Evolutionary conservation across 2,329 filamentous ascomycete species (phyloP).

Genomic region (Anthostomella pinea): DNA sequence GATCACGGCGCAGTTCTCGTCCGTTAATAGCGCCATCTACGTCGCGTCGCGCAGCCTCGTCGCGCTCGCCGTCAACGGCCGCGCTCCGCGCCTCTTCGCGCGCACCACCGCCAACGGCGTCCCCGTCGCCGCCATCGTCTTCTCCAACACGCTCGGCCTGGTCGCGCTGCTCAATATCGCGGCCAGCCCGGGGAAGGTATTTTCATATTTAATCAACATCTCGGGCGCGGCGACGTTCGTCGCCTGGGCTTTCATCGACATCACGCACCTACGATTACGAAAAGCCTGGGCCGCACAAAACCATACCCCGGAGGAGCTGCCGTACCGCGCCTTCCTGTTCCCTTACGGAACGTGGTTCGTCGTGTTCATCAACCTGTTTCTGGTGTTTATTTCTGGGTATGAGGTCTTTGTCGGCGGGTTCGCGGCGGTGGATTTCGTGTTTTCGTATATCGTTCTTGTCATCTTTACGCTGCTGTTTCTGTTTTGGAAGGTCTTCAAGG

Average conservation of each 20-base stretch:
- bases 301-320: constrained; percentile 22
- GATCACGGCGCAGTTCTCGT: constrained; percentile 34
- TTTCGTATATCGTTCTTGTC: constrained; percentile 26
- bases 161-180: constrained; percentile 31
- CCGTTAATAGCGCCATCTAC: constrained; percentile 33
- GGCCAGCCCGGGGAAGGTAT: constrained; percentile 28
- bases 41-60: constrained; percentile 29
- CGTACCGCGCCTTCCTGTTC: constrained; percentile 21
- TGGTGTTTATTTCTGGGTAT: constrained; percentile 30
- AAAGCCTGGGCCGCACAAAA: constrained; percentile 27
- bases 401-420: constrained; percentile 27
- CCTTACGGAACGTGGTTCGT: constrained; percentile 28
- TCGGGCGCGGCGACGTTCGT: constrained; percentile 29
- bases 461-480: constrained; percentile 26
- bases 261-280: constrained; percentile 28
- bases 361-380: constrained; percentile 25
- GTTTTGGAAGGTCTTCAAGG: constrained; percentile 28
- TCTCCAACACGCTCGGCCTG: constrained; percentile 30
- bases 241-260: constrained; percentile 31
- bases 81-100: constrained; percentile 28
- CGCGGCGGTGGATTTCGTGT: constrained; percentile 26
- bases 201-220: constrained; percentile 28
- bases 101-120: constrained; percentile 27
- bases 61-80: constrained; percentile 24
- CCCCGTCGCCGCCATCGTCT: constrained; percentile 28